Evolutionary conservation across 2,329 filamentous ascomycete species (phyloP).

Genomic region (Myriosclerotinia scirpicola): DNA sequence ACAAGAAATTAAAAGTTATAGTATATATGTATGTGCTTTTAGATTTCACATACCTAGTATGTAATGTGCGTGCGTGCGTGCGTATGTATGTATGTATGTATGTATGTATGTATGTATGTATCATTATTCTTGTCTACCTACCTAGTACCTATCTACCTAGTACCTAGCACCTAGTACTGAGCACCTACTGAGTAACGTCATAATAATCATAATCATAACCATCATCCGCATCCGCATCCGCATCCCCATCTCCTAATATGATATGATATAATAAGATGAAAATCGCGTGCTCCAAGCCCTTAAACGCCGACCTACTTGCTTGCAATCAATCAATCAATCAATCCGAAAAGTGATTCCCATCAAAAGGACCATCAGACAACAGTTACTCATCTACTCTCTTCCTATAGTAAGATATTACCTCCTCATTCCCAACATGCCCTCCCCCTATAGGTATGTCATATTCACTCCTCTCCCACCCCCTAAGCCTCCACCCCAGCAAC

Average conservation of each 20-base stretch:
- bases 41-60: no score
- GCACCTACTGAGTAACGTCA: not conserved
- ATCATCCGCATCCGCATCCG: no score
- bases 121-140: conserved; percentile 18
- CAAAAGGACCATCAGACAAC: not conserved
- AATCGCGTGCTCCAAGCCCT: not conserved
- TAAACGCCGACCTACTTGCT: not conserved
- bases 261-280: not conserved
- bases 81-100: conserved; percentile 9
- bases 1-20: not conserved
- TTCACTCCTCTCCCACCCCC: not conserved
- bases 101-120: conserved; percentile 12
- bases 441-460: no score
- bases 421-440: not conserved
- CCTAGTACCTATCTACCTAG: not conserved
- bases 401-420: not conserved
- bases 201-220: not conserved
- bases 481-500: conserved; percentile 14
- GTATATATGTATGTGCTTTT: no score
- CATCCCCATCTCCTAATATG: not conserved
- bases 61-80: not conserved
- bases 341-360: not conserved
- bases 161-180: not conserved
- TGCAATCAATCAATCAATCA: conserved; percentile 3
- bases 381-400: conserved; percentile 5